Conservation (phyloP, 768 basidiomycete species). For the Leccinum imitatum region DNA sequence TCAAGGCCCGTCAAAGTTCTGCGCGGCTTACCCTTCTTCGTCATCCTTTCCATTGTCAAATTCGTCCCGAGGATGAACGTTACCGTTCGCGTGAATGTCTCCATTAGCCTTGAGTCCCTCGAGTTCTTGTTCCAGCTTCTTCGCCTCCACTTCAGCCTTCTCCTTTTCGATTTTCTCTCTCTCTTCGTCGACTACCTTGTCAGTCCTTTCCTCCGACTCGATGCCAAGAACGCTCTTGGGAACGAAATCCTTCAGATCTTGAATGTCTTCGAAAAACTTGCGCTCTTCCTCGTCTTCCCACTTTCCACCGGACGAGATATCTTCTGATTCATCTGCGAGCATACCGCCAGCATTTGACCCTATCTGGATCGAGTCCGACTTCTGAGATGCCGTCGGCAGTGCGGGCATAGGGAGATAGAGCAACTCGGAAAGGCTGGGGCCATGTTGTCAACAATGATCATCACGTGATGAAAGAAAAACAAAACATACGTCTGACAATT, state of each 20-base stretch:
- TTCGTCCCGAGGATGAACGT: slow-evolving; percentile 5
- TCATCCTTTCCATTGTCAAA: slow-evolving; percentile 27
- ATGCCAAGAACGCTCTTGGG: slow-evolving; percentile 86
- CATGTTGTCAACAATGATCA: slow-evolving; percentile 11
- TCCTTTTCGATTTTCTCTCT: slow-evolving; percentile 54
- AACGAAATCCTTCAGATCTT: slow-evolving; percentile 89
- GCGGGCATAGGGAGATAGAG: slow-evolving; percentile 77
- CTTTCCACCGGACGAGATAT: slow-evolving; percentile 66
- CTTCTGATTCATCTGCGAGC: slow-evolving; percentile 57
- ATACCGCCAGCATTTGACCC: slow-evolving; percentile 47
- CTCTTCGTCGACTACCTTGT: slow-evolving; percentile 43
- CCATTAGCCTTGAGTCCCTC: slow-evolving; percentile 53
- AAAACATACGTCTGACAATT: slow-evolving; percentile 80
- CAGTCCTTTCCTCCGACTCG: slow-evolving; percentile 37
- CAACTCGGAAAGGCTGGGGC: slow-evolving; percentile 80
- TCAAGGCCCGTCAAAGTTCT: background rate
- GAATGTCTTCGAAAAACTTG: slow-evolving; percentile 89
- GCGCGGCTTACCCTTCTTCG: slow-evolving; percentile 28
- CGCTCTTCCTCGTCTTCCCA: slow-evolving; percentile 99
- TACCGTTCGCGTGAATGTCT: slow-evolving; percentile 23
- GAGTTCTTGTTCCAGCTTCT: slow-evolving; percentile 76
- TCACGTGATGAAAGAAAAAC: background rate
- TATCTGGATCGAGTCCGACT: slow-evolving; percentile 79
- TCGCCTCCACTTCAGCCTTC: slow-evolving; percentile 61
- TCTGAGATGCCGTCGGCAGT: slow-evolving; percentile 81